Base-by-base conservation (phyloP, 345 rosid genomes). In the Pugionium cornutum region DNA sequence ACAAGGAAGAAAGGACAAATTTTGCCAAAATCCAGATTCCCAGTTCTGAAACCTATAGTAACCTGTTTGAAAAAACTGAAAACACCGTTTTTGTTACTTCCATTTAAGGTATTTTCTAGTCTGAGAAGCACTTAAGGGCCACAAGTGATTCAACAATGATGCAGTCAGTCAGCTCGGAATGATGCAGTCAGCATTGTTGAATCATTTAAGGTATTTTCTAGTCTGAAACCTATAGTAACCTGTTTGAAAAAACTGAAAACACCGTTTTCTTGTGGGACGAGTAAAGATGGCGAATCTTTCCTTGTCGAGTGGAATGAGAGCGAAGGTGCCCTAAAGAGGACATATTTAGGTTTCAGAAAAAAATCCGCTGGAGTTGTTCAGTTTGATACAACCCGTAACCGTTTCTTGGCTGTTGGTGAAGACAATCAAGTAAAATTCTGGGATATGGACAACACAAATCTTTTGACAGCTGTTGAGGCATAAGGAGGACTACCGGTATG, bases 251-350 rank as follows among this genome's bases (percentile, higher is more conserved):
- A n/a, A n/a, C n/a, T n/a, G n/a, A n/a, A n/a, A n/a, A n/a, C n/a
- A n/a, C n/a, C n/a, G n/a, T n/a, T n/a, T n/a, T 90, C 97, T 70
- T 90, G 92, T 68, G 97, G 97, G 67, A 84, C 89, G 60, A 92
- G 92, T 74, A 87, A 87, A 82, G 98, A 89, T 3, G 96, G 98
- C 58, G 92, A 85, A 6, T 81, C 88, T 52, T 80, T 32, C 78
- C 80, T 92, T 18, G 96, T 92, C 72, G 98, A 92, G 74, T 89
- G 95, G 98, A 89, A 89, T 70, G 95, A 87, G 74, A 89, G 95
- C 66, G 95, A 92, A 81, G 96, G 95, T 75, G 83, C 92, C 39
- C 80, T 89, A 61, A 89, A 80, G 82, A 87, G 95, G 84, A 75
- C 69, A 25, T 92, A 87, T 72, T 1, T 28, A 53, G 96, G 95